Evolutionary conservation across 164 flowering plant species (phyloP).

Genomic region (Echeveria elegans): DNA sequence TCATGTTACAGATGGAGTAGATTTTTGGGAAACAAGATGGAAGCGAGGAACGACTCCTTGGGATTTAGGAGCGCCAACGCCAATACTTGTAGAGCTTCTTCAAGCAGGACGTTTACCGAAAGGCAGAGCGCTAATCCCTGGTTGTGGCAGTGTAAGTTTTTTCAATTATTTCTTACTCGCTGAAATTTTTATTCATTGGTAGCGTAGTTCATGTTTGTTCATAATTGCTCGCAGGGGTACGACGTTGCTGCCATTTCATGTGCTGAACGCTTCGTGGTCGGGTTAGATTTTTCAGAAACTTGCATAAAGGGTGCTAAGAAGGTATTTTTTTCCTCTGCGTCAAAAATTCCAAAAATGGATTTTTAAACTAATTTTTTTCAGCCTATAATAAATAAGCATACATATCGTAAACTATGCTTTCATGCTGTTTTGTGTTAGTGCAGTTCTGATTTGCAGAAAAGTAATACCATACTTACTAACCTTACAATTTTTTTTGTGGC

Average conservation of each 20-base stretch:
- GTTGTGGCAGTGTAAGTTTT: too few species aligned
- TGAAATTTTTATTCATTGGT: too few species aligned
- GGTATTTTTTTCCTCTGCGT: constrained; percentile 23
- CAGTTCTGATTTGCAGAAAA: too few species aligned
- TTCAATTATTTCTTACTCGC: too few species aligned
- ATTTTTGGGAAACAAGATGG: constrained; percentile 62
- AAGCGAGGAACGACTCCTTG: constrained; percentile 64
- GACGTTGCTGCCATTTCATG: constrained; percentile 73
- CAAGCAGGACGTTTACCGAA: constrained; percentile 46
- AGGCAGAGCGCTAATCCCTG: constrained; percentile 74
- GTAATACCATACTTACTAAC: too few species aligned
- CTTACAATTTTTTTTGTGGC: too few species aligned
- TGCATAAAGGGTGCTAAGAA: constrained; percentile 51
- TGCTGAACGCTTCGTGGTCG: constrained; percentile 62
- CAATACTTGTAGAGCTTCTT: constrained; percentile 55
- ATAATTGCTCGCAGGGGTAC: constrained; percentile 46
- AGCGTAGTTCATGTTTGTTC: too few species aligned
- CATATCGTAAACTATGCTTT: too few species aligned
- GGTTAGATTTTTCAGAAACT: constrained; percentile 59
- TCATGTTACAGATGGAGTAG: too few species aligned
- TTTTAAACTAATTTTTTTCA: too few species aligned
- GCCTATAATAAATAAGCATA: too few species aligned
- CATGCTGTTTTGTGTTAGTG: too few species aligned
- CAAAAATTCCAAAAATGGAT: background rate
- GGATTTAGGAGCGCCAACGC: constrained; percentile 74